Evolutionary conservation across 495 filamentous ascomycete genomes (phyloP), one percentile per base, ranked within the genome.

Genomic region (Neurospora africana): DNA sequence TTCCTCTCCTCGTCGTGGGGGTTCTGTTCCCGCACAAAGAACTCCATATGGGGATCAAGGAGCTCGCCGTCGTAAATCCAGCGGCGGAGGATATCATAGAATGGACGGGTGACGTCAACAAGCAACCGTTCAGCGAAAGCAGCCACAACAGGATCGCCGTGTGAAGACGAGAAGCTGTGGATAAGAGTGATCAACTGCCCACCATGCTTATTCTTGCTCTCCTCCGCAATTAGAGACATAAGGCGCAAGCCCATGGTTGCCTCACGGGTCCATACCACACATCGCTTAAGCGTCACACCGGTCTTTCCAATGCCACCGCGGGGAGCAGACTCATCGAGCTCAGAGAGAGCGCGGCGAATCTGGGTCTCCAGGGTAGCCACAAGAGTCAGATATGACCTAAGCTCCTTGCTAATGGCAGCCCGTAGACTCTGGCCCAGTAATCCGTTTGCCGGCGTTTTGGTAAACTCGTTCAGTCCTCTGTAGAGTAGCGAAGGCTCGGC

Each of bases 31-130:
- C 89, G 88, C 35, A 99, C 94, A 76, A 98, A 98, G 81, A 99
- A 99, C 76, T 99, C 96, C 38, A 90, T 86, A 76, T 95, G 97
- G 9, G 96, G 96, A 83, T 99, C 96, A 19, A 92, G 93, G 23
- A 99, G 87, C 82, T 99, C 96, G 70, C 96, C 96, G 78, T 98
- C 95, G 79, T 98, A 99, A 69, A 98, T 97, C 96, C 96, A 99
- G 73, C 92, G 89, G 69, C 94, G 89, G 71, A 98, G 86, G 87
- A 98, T 98, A 74, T 95, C 91, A 79, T 99, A 99, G 78, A 98
- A 99, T 3, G 96, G 96, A 44, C 92, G 86, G n/a, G 96, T 99
- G 39, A 98, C 89, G 77, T 93, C 91, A n/a, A 86, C 85, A 19
- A 99, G 85, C 68, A 99, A 87, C 30, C 95, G 92, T 79, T 99